Conservation (phyloP, 2,329 filamentous ascomycete genomes). For the Scedosporium apiospermum region DNA sequence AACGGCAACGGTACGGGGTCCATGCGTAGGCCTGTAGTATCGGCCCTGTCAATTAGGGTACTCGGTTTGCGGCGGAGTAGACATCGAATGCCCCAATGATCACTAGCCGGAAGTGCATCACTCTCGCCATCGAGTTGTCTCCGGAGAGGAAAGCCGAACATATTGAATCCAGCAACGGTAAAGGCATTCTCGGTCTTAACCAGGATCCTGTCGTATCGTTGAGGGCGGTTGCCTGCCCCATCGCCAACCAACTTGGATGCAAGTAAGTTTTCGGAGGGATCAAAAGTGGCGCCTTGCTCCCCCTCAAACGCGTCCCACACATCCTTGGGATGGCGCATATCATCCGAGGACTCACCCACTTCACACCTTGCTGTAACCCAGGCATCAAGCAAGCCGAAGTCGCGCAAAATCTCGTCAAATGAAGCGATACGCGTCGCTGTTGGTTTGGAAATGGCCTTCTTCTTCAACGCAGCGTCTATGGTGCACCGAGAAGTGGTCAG, state of each 20-base stretch:
- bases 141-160: slow-evolving; percentile 39
- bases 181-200: slow-evolving; percentile 32
- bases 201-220: slow-evolving; percentile 57
- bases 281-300: slow-evolving; percentile 56
- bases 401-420: slow-evolving; percentile 35
- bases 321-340: slow-evolving; percentile 12
- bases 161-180: slow-evolving; percentile 38
- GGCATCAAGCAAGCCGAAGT: slow-evolving; percentile 39
- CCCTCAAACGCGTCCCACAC: slow-evolving; percentile 37
- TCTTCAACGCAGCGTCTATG: slow-evolving; percentile 41
- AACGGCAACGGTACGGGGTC: slow-evolving; percentile 24
- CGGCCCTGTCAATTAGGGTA: not conserved
- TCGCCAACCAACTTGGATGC: slow-evolving; percentile 39
- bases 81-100: slow-evolving; percentile 50
- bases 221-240: slow-evolving; percentile 44
- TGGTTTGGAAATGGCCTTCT: slow-evolving; percentile 41
- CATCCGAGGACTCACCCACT: slow-evolving; percentile 29
- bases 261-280: slow-evolving; percentile 46
- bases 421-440: slow-evolving; percentile 31
- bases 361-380: slow-evolving; percentile 38
- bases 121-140: slow-evolving; percentile 9
- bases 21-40: slow-evolving; percentile 8
- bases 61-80: slow-evolving; percentile 18
- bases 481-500: slow-evolving; percentile 49
- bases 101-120: slow-evolving; percentile 30